Conservation (phyloP, 805 yeast genomes). For the Helenozyma baotianmanensis region DNA sequence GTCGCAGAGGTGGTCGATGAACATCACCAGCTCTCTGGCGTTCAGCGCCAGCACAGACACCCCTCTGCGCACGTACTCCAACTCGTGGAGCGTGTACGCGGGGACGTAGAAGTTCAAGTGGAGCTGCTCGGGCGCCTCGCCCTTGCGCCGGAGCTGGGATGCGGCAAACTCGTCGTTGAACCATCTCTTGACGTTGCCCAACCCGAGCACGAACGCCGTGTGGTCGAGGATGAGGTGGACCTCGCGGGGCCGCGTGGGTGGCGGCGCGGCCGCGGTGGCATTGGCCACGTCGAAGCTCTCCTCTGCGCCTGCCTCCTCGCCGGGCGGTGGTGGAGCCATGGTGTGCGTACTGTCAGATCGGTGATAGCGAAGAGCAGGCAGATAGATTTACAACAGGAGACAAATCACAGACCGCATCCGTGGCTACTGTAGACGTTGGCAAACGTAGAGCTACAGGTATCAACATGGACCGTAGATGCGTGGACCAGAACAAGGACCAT, state of each 20-base stretch:
- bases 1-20: conserved; percentile 47
- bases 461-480: too few relatives aligned
- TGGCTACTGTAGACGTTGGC: too few relatives aligned
- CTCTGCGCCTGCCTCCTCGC: too few relatives aligned
- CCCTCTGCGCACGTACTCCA: conserved; percentile 33
- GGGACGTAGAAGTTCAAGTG: conserved; percentile 46
- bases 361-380: too few relatives aligned
- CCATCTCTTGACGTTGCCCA: conserved; percentile 67
- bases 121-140: conserved; percentile 18
- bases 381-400: too few relatives aligned
- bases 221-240: conserved; percentile 57
- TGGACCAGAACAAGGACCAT: too few relatives aligned
- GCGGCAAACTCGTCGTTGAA: conserved; percentile 33
- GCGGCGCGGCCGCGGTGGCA: too few relatives aligned
- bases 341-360: too few relatives aligned
- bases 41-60: conserved; percentile 53
- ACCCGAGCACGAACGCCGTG: conserved; percentile 62
- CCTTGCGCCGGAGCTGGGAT: conserved; percentile 17
- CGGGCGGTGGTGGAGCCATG: too few relatives aligned
- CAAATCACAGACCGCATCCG: too few relatives aligned
- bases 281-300: too few relatives aligned
- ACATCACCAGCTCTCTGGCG: conserved; percentile 60
- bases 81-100: conserved; percentile 33
- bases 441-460: too few relatives aligned
- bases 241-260: conserved; percentile 9